These are phyloP conservation scores for Sorghum bicolor DNA, from an alignment of 176 grass and related monocot genomes.

Conservation along the genomic window DNA sequence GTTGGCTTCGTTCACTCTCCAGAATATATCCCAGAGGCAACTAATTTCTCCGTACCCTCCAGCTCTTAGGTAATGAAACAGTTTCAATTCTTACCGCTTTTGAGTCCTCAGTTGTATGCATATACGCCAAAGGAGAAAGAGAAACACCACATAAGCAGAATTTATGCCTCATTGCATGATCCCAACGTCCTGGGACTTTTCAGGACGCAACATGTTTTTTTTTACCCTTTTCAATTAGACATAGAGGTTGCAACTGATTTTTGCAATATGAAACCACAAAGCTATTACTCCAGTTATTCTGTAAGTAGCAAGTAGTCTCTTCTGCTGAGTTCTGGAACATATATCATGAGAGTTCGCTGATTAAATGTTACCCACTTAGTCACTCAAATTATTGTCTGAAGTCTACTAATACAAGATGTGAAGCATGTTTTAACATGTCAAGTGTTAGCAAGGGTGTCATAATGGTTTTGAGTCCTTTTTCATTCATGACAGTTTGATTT, in stretches of 20 bases:
- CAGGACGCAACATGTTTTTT: background rate
- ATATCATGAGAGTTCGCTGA: background rate
- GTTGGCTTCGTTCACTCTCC: conserved; percentile 10
- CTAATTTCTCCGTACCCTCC: background rate
- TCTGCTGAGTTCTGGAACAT: background rate
- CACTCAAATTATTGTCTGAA: background rate
- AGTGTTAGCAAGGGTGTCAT: background rate
- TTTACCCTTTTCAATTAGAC: background rate
- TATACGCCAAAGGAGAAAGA: background rate
- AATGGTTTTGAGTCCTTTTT: background rate
- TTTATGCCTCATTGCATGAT: background rate
- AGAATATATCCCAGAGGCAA: conserved; percentile 14
- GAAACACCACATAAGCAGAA: background rate
- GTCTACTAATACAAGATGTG: background rate
- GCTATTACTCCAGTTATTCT: background rate
- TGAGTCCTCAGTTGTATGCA: background rate
- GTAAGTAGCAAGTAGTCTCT: background rate
- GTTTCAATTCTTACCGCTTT: background rate
- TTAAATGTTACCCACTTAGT: background rate
- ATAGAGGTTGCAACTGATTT: background rate
- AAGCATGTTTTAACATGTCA: background rate
- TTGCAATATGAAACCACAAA: background rate
- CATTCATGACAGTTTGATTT: conserved; percentile 1
- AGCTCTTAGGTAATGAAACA: conserved; percentile 22
- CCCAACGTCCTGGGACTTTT: background rate